Conservation (phyloP, 768 basidiomycete genomes). For the Naganishia antarctica region DNA sequence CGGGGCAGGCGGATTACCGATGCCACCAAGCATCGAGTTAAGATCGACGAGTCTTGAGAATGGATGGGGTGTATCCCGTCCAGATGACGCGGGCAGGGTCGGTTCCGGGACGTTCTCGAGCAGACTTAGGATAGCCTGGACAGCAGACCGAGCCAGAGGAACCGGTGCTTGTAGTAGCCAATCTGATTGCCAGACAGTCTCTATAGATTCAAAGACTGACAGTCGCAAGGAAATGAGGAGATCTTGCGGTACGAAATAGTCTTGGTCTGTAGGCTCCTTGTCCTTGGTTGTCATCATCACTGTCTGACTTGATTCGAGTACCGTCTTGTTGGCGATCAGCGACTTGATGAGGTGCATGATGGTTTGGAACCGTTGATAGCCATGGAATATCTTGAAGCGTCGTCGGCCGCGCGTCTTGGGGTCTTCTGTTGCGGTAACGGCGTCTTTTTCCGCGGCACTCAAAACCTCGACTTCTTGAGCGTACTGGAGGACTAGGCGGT, state of each 20-base stretch:
- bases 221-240: slow-evolving; percentile 77
- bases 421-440: neutral
- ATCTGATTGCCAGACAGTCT: slow-evolving; percentile 69
- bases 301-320: slow-evolving; percentile 83
- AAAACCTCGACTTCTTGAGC: slow-evolving; percentile 1
- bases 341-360: slow-evolving; percentile 70
- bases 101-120: slow-evolving; percentile 78
- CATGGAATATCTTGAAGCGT: slow-evolving; percentile 17
- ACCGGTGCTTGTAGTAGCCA: slow-evolving; percentile 74
- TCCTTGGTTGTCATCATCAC: slow-evolving; percentile 61
- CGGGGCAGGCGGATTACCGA: neutral
- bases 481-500: slow-evolving; percentile 17
- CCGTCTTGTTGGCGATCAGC: slow-evolving; percentile 69
- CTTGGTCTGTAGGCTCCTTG: slow-evolving; percentile 69
- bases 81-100: slow-evolving; percentile 53
- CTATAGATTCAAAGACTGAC: slow-evolving; percentile 63
- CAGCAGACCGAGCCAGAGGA: slow-evolving; percentile 67
- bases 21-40: slow-evolving; percentile 32
- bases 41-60: slow-evolving; percentile 15
- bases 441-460: slow-evolving; percentile 2
- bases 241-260: slow-evolving; percentile 78
- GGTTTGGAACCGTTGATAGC: slow-evolving; percentile 30
- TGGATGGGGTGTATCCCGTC: slow-evolving; percentile 20
- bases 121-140: slow-evolving; percentile 73
- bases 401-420: neutral